Base-by-base conservation (phyloP, 805 yeast species). In the Candida lessepsii region DNA sequence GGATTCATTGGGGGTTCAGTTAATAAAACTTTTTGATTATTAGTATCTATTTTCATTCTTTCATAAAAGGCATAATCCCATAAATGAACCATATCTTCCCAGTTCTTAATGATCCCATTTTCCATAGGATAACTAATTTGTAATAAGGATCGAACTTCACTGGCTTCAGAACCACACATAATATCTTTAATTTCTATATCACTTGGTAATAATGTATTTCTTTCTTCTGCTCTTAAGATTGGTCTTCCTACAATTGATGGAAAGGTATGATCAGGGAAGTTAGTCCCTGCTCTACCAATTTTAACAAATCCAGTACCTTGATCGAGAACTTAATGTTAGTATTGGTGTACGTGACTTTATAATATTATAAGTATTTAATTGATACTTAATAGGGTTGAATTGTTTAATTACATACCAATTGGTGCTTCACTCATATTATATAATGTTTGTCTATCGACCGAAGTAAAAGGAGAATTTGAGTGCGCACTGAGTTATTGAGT, bases 1-100 rank as follows among this genome's bases (percentile, higher is more conserved):
- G 97, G 99, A 61, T 93, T 93, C 93, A 93, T 84, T 46, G 99
- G 99, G 14, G 99, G 98, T 70, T 93, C 99, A 1, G 99, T 93
- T 47, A 93, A 71, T 51, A 93, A 72, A 32, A 93, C 79, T 63
- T 91, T 91, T 52, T 80, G 76, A 35, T 90, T 95, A 25, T 61
- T 59, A 5, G 86, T 73, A 58, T 86, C 83, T 41, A 86, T 71
- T 58, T 87, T 76, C 87, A 93, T 83, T 57, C 86, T 79, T 53
- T 91, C 95, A 67, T 84, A 86, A 63, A 93, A 91, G 15, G 98
- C 91, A 63, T 91, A 93, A 66, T 93, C 96, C 99, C 99, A 93
- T 45, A 93, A 73, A 54, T 90, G 90, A 56, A 88, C 96, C 98
- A 93, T 93, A 61, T 93, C 99, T 54, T 90, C 96, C 99, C 99